phyloP scores from a whole-genome alignment of 1,284 basidiomycete species.

The Apiotrichum veenhuisii region DNA sequence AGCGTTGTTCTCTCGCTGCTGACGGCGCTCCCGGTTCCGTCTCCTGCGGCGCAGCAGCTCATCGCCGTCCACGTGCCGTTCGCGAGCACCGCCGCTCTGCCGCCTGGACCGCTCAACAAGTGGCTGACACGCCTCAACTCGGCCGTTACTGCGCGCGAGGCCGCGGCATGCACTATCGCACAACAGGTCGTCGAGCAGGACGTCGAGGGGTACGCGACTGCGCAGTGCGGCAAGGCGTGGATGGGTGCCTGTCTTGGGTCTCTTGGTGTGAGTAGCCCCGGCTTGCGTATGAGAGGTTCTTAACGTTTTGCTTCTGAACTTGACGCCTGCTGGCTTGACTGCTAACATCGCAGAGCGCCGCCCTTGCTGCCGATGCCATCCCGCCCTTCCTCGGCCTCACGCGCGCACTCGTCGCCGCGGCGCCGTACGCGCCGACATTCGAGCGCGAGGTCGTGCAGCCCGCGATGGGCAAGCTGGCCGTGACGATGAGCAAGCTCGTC shows the following conservation, averaged over 20 bases:
- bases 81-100: constrained; percentile 28
- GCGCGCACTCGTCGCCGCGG: constrained; percentile 24
- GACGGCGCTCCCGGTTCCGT: constrained; percentile 31
- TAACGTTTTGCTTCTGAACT: no score
- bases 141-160: constrained; percentile 32
- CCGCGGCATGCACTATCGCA: constrained; percentile 24
- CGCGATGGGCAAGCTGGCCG: constrained; percentile 42
- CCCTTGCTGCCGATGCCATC: constrained; percentile 5
- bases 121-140: constrained; percentile 38
- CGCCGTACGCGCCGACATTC: constrained; percentile 38
- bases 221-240: constrained; percentile 41
- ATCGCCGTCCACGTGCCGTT: constrained; percentile 31
- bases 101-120: constrained; percentile 26
- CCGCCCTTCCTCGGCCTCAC: constrained; percentile 25
- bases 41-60: constrained; percentile 27
- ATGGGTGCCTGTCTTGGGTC: constrained; percentile 29
- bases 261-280: constrained; percentile 23
- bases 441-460: constrained; percentile 44
- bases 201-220: constrained; percentile 37
- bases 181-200: constrained; percentile 33
- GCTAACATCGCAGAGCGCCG: constrained; percentile 6
- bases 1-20: constrained; percentile 22
- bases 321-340: neutral
- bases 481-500: constrained; percentile 31
- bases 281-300: neutral